These are phyloP conservation scores for Aspergillus chevalieri DNA, from an alignment of 2,329 filamentous ascomycete species.

Conservation along the genomic window DNA sequence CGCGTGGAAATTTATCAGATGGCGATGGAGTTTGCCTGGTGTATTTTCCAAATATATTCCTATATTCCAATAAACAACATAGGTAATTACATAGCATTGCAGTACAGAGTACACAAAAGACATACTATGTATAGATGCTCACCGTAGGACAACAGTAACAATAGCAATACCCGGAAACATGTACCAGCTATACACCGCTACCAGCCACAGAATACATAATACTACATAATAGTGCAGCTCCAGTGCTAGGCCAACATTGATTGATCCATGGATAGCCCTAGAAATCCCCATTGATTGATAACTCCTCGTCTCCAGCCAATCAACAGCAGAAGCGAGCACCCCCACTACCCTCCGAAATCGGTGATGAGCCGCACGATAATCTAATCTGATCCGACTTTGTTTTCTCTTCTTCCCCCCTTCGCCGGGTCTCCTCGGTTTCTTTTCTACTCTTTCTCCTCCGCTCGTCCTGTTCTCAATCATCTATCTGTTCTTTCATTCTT, in stretches of 20 bases:
- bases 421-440: background rate
- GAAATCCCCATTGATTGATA: constrained; percentile 13
- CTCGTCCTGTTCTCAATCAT: background rate
- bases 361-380: constrained; percentile 22
- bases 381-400: constrained; percentile 28
- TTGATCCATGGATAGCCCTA: background rate
- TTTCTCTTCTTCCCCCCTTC: constrained; percentile 6
- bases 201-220: background rate
- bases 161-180: too few species aligned
- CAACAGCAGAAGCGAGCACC: background rate
- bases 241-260: background rate
- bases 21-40: background rate
- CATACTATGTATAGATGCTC: too few species aligned
- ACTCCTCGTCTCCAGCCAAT: constrained; percentile 4
- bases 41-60: too few species aligned
- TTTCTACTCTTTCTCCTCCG: constrained; percentile 2
- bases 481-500: background rate
- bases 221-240: background rate
- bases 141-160: too few species aligned
- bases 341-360: constrained; percentile 15
- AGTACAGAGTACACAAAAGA: too few species aligned
- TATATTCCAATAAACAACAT: too few species aligned
- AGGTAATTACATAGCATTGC: too few species aligned
- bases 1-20: constrained; percentile 2
- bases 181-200: background rate